A percentile compares a stretch with the other conserved stretches of the same genome.
Conservation (phyloP, 768 basidiomycete genomes). For the Leccinellum rugosiceps region DNA sequence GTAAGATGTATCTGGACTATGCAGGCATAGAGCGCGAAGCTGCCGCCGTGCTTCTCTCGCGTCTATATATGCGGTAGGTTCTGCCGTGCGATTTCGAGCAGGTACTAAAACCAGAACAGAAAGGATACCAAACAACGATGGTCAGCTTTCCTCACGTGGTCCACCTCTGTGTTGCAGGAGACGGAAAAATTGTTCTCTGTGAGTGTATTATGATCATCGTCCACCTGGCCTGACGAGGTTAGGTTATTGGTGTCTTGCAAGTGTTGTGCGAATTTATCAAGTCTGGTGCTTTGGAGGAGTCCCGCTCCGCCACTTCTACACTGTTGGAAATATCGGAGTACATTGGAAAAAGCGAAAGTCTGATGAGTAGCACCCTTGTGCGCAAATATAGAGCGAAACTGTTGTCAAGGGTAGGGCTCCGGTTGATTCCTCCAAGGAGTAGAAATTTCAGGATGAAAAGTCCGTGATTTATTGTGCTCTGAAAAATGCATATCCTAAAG, state of each 20-base stretch:
- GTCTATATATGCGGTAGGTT: conserved; percentile 73
- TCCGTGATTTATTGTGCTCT: conserved; percentile 27
- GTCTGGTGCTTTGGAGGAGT: conserved; percentile 52
- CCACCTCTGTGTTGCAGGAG: conserved; percentile 36
- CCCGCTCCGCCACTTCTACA: conserved; percentile 40
- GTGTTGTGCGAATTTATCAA: conserved; percentile 70
- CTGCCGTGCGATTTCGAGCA: background rate
- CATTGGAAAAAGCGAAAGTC: conserved; percentile 38
- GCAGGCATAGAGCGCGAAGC: conserved; percentile 86
- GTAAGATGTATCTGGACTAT: conserved; percentile 53
- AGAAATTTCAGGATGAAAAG: conserved; percentile 41
- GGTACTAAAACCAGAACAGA: conserved; percentile 34
- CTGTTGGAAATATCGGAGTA: conserved; percentile 45
- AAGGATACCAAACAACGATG: conserved; percentile 56
- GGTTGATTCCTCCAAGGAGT: conserved; percentile 52
- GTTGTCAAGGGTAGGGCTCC: conserved; percentile 58
- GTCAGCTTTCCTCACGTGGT: conserved; percentile 50
- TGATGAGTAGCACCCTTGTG: conserved; percentile 60
- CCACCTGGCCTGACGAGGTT: conserved; percentile 2
- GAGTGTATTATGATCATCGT: conserved; percentile 12
- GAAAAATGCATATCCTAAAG: conserved; percentile 21
- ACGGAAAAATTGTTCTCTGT: conserved; percentile 52
- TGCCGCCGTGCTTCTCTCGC: conserved; percentile 76
- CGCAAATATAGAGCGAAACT: conserved; percentile 71
- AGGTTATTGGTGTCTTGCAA: conserved; percentile 70